These are phyloP conservation scores for Melastoma malabathricum DNA, from an alignment of 345 rosid species.

Conservation along the genomic window DNA sequence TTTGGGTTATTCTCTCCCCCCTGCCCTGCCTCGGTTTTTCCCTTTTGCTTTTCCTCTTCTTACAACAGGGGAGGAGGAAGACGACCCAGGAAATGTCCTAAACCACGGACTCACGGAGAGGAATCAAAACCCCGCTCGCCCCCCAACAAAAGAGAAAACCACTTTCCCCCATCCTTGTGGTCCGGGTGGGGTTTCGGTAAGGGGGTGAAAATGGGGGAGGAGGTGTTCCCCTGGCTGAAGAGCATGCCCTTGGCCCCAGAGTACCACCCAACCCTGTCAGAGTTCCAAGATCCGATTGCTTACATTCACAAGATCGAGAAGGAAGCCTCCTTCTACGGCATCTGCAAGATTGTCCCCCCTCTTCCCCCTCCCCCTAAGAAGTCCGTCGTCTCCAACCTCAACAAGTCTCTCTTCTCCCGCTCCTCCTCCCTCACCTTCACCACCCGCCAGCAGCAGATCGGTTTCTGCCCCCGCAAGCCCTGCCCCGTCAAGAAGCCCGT, in stretches of 20 bases:
- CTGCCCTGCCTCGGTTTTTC: conserved; percentile 3
- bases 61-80: no score
- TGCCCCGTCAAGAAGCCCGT: conserved; percentile 85
- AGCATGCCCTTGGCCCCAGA: conserved; percentile 84
- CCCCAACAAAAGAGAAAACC: conserved; percentile 47
- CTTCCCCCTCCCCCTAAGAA: conserved; percentile 53
- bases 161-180: no score
- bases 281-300: conserved; percentile 98
- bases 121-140: conserved; percentile 73
- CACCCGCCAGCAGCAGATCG: conserved; percentile 99
- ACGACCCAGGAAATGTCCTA: conserved; percentile 1
- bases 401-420: conserved; percentile 59
- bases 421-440: conserved; percentile 72
- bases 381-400: conserved; percentile 53
- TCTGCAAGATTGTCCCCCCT: conserved; percentile 95
- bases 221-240: conserved; percentile 77
- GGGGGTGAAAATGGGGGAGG: conserved; percentile 11
- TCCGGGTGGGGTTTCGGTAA: no score
- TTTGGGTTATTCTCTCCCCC: no score
- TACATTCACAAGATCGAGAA: conserved; percentile 95
- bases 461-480: conserved; percentile 88
- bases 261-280: conserved; percentile 63
- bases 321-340: conserved; percentile 87
- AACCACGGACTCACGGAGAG: conserved; percentile 59
- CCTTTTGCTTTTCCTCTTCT: not conserved